Conservation (phyloP, 257 asterid genomes). For the Solanum arcanum region DNA sequence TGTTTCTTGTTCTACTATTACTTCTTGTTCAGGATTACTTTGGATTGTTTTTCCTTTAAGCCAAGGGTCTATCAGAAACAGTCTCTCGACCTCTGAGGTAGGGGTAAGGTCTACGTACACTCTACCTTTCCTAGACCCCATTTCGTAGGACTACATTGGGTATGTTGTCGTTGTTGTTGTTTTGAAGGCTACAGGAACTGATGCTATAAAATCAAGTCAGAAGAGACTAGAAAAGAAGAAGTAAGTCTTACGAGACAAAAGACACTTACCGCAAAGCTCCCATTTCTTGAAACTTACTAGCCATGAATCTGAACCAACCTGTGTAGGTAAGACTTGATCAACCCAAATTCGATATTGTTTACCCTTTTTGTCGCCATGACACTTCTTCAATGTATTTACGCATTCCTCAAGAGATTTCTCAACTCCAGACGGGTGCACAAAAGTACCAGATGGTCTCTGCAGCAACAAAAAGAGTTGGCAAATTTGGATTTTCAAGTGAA, state of each 20-base stretch:
- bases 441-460: constrained; percentile 58
- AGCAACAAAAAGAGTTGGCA: not conserved
- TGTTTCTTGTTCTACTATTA: not conserved
- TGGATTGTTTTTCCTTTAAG: not conserved
- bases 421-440: constrained; percentile 69
- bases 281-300: constrained; percentile 78
- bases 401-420: constrained; percentile 50
- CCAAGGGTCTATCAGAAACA: accelerated
- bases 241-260: not conserved
- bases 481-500: not conserved
- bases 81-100: not conserved
- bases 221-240: not conserved
- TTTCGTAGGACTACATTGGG: not conserved
- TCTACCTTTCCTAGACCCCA: not conserved
- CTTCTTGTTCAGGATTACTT: not conserved
- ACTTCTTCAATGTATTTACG: constrained; percentile 29
- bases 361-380: constrained; percentile 66
- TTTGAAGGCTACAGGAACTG: not conserved
- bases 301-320: constrained; percentile 68
- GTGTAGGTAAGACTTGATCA: constrained; percentile 67
- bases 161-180: not conserved
- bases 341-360: constrained; percentile 68
- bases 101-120: not conserved
- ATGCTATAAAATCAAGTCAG: not conserved
- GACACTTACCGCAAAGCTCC: constrained; percentile 63